phyloP scores from a whole-genome alignment of 768 basidiomycete species.

The Tephrocybe sp. region DNA sequence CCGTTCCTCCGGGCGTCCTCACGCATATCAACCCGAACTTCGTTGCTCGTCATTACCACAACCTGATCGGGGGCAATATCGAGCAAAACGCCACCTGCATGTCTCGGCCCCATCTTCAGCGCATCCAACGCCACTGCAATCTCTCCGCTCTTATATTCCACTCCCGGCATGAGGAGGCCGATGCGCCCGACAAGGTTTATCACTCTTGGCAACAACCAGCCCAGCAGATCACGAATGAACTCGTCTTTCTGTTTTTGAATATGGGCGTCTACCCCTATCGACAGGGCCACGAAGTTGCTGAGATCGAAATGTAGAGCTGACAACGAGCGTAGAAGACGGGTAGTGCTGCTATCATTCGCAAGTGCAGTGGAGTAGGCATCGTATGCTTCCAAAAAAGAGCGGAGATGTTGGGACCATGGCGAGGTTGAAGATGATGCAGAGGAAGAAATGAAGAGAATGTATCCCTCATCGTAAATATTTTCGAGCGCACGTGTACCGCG shows the following conservation, averaged over 20 bases:
- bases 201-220: constrained; percentile 34
- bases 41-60: constrained; percentile 33
- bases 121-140: constrained; percentile 33
- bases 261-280: constrained; percentile 7
- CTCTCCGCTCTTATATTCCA: constrained; percentile 35
- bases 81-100: constrained; percentile 18
- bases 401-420: constrained; percentile 18
- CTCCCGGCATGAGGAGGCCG: constrained; percentile 34
- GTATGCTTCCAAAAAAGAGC: constrained; percentile 14
- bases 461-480: constrained; percentile 22
- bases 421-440: not conserved
- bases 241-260: constrained; percentile 14
- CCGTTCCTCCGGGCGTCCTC: not conserved
- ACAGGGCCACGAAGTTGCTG: constrained; percentile 11
- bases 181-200: constrained; percentile 26
- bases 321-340: constrained; percentile 17
- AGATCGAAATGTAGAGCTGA: constrained; percentile 14
- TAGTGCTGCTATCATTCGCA: constrained; percentile 20
- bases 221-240: constrained; percentile 27
- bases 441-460: constrained; percentile 15
- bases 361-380: constrained; percentile 20
- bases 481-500: constrained; percentile 20
- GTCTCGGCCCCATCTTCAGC: constrained; percentile 26
- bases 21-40: constrained; percentile 33
- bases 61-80: constrained; percentile 35